phyloP scores from a whole-genome alignment of 441 rosid species.

The Gossypium aridum region DNA sequence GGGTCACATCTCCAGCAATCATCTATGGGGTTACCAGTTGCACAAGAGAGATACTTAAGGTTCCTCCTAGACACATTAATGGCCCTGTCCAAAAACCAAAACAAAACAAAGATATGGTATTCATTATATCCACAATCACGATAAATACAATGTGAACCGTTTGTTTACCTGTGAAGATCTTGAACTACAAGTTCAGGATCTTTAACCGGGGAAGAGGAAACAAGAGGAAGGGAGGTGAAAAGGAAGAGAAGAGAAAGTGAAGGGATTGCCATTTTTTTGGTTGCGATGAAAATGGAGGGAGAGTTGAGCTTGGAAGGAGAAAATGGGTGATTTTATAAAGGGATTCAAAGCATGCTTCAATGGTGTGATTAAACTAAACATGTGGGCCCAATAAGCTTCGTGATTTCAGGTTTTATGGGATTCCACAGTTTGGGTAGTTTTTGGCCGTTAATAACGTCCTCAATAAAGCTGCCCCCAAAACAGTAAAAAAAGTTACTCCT shows the following conservation, averaged over 20 bases:
- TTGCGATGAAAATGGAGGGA: neutral
- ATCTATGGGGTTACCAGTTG: conserved; percentile 82
- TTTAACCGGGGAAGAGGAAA: conserved; percentile 43
- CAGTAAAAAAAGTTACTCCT: neutral
- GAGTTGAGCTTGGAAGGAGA: neutral
- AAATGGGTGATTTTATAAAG: conserved; percentile 26
- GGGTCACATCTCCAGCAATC: conserved; percentile 96
- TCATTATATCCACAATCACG: neutral
- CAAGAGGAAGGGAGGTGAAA: conserved; percentile 26
- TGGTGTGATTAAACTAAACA: conserved; percentile 23
- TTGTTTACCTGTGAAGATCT: conserved; percentile 56
- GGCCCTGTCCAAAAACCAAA: conserved; percentile 34
- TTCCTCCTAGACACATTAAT: conserved; percentile 69
- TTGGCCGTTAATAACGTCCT: conserved; percentile 29
- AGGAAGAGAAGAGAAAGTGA: conserved; percentile 21
- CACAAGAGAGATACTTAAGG: conserved; percentile 69
- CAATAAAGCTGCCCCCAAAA: neutral
- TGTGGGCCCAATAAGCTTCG: conserved; percentile 27
- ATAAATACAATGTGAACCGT: neutral
- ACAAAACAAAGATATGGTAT: neutral
- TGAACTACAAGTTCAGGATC: conserved; percentile 60
- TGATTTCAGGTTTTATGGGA: conserved; percentile 38
- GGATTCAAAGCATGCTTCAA: conserved; percentile 10
- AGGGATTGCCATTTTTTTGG: conserved; percentile 12
- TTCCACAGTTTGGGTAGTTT: conserved; percentile 32